Evolutionary conservation across 2,329 filamentous ascomycete genomes (phyloP).

Genomic region (Colletotrichum destructivum): DNA sequence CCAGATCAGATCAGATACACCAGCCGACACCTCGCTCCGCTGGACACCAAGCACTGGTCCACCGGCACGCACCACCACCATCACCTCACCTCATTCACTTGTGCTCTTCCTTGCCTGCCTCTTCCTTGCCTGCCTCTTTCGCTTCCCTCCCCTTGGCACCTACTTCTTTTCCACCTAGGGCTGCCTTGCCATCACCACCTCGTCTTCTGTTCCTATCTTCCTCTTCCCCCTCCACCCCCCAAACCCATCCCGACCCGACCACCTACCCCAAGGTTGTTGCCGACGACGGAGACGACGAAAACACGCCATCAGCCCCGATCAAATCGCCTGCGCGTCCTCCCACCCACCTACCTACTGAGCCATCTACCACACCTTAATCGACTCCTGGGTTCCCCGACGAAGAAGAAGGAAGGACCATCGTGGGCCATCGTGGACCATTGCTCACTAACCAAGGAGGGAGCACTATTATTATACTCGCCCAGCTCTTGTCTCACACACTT

Average conservation of each 20-base stretch:
- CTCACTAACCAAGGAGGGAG: conserved; percentile 6
- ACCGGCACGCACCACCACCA: too few relatives aligned
- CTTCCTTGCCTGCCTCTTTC: conserved; percentile 27
- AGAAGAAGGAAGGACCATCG: background rate
- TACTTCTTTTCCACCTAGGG: conserved; percentile 34
- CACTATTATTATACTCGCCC: conserved; percentile 33
- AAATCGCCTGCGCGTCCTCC: background rate
- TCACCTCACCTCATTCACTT: conserved; percentile 22
- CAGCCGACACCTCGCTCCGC: conserved; percentile 10
- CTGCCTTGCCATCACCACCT: conserved; percentile 30
- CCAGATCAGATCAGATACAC: conserved; percentile 18
- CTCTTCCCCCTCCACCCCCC: background rate
- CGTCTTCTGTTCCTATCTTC: background rate
- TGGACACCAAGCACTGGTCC: conserved; percentile 9
- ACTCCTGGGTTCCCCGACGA: background rate
- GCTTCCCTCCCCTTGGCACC: conserved; percentile 32
- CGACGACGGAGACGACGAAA: background rate
- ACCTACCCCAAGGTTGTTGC: background rate
- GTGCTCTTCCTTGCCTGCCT: conserved; percentile 23
- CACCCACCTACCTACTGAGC: background rate
- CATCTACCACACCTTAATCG: conserved; percentile 1
- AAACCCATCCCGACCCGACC: background rate
- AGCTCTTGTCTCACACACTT: conserved; percentile 34
- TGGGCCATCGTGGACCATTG: background rate
- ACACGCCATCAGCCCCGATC: background rate